Evolutionary conservation across 2,329 filamentous ascomycete genomes (phyloP), one percentile per base, ranked within the genome.

Genomic region (Xylariaceae sp.): DNA sequence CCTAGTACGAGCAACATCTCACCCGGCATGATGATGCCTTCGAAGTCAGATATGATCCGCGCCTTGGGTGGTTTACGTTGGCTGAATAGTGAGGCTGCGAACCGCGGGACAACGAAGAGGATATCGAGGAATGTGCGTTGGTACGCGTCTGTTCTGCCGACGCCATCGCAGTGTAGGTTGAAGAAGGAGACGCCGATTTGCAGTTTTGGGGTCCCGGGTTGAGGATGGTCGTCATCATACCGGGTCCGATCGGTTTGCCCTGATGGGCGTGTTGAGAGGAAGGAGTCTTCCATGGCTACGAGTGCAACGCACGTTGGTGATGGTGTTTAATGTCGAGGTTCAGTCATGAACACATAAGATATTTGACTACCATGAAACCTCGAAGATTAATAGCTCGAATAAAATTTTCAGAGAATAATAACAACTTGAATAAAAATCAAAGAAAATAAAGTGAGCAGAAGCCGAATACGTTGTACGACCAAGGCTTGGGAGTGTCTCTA

Each of bases 1-100:
- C 78, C 78, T 0, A 81, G 72, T 0, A 81, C 78, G 0, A 81
- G 68, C 1, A 79, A 65, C 72, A 81, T 78, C 59, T 81, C 78
- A 9, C 78, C 80, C 7, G 44, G 44, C 15, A 47, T 7, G 15
- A 47, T 47, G 11, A 47, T n/a, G 44, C 44, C 44, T 4, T 47
- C 44, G 15, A 47, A 47, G 7, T 47, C 44, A 11, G 13, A 17
- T 7, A 47, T n/a, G 44, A 47, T 47, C 3, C 37, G 37, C 9
- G 37, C 37, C 37, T 42, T 9, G 8, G 8, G 37, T 5, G 9
- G 37, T 42, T 13, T 42, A 13, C 11, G 8, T 13, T 7, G 8
- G 37, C 8, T 42, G 37, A 42, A 13, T 9, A 42, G 2, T 3
- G 37, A 42, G 9, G 8, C 37, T 13, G 37, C 37, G 37, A 42